Base-by-base conservation (phyloP, 1,139 yeast genomes). In the Geotrichum australiense region DNA sequence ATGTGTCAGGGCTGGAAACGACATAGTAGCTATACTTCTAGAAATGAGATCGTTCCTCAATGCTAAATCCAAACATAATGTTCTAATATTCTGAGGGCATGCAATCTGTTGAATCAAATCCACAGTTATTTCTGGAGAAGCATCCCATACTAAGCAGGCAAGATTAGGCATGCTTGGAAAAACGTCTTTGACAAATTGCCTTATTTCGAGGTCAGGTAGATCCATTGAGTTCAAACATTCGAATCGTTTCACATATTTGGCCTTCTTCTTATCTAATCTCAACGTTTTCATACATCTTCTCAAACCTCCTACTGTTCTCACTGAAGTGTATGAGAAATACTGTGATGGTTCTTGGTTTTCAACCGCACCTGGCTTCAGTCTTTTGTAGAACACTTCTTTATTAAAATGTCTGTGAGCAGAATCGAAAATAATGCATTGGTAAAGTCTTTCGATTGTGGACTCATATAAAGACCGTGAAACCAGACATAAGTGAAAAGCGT, bases 291-390 rank as follows among this genome's bases (percentile, higher is more conserved):
- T 40, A 35, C 56, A 53, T 22, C 46, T 47, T 11, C 54, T 42
- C 19, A 53, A 42, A 4, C 56, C 57, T 5, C 56, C 56, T 5
- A 52, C 54, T 1, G 57, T 52, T 18, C 53, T 48, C 10, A 53
- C 57, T 12, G 48, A 40, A 2, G 54, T 48, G 28, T 41, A 50
- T 5, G 53, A 35, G 22, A 51, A 40, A 25, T 39, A 43, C 14
- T 19, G 19, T 11, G 37, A 14, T 11, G 27, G 25, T 20, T 27
- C n/a, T 8, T 25, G 24, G 22, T 21, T 22, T 11, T 29, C 35
- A n/a, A 29, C 20, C 7, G 34, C 10, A 6, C 38, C 15, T 5
- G 48, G 48, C 19, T 41, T 20, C 8, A 40, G 25, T 35, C 51
- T 35, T 25, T 20, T 36, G 19, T 29, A 38, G 10, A 31, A 32